phyloP scores from a whole-genome alignment of 208 protist species.

The Leishmania major region DNA sequence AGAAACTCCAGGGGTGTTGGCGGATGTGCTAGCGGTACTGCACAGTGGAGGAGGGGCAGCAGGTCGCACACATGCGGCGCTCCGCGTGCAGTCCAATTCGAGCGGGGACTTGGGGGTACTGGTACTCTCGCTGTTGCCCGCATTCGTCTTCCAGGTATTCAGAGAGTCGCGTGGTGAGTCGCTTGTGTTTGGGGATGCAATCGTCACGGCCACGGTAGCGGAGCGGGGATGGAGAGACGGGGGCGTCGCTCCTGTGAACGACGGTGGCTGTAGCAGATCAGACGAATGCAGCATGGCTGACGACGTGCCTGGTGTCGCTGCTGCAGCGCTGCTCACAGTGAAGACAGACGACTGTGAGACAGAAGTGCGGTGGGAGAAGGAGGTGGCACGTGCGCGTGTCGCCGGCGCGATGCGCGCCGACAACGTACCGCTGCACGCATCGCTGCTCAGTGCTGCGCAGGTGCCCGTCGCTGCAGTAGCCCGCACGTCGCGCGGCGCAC shows the following conservation, averaged over 20 bases:
- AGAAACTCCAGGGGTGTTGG: neutral
- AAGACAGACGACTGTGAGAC: neutral
- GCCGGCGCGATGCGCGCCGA: neutral
- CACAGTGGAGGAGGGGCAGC: neutral
- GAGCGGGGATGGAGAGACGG: neutral
- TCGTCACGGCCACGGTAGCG: constrained; percentile 4
- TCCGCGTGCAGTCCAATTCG: neutral
- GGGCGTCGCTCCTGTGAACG: neutral
- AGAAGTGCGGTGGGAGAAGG: neutral
- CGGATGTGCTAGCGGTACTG: neutral
- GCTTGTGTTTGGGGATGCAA: constrained; percentile 13
- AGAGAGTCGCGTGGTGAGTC: neutral
- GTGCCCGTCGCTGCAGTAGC: constrained; percentile 1
- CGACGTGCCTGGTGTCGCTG: neutral
- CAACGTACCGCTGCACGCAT: constrained; percentile 2
- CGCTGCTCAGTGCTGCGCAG: constrained; percentile 1
- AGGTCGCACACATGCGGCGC: neutral
- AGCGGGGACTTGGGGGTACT: neutral
- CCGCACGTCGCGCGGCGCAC: constrained; percentile 4
- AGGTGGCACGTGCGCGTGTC: neutral
- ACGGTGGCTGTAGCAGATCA: neutral
- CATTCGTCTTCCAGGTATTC: neutral
- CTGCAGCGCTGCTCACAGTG: neutral
- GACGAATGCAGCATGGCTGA: constrained; percentile 7
- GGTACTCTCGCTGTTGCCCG: neutral